phyloP scores from a whole-genome alignment of 768 basidiomycete species.

The Rhizopogon rudus region DNA sequence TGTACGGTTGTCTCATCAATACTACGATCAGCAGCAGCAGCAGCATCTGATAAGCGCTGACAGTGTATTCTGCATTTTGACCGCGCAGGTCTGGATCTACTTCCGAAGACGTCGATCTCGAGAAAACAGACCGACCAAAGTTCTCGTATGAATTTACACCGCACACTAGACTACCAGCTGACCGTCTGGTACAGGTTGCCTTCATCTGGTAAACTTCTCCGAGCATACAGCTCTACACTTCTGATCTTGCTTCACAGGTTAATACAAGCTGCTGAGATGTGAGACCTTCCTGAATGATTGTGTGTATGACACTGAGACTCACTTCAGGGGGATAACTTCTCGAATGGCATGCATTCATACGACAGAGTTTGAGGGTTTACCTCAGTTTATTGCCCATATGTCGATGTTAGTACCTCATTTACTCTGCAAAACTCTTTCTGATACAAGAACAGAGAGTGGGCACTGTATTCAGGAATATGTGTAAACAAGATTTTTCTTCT shows the following conservation, averaged over 20 bases:
- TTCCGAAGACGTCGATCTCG: background rate
- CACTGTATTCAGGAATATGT: background rate
- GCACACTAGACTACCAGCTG: background rate
- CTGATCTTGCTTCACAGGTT: background rate
- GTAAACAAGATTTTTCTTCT: background rate
- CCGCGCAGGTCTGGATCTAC: background rate
- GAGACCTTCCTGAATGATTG: background rate
- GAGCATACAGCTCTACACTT: background rate
- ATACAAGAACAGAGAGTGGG: background rate
- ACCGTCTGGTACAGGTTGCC: background rate
- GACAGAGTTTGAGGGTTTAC: background rate
- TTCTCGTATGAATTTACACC: background rate
- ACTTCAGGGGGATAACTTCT: background rate
- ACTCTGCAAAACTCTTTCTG: background rate
- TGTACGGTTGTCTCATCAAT: background rate
- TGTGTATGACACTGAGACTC: background rate
- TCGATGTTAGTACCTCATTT: background rate
- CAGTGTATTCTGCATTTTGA: background rate
- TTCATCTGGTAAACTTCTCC: background rate
- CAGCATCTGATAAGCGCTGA: background rate
- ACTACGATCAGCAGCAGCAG: too few relatives aligned
- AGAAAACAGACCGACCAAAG: background rate
- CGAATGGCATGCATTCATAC: background rate
- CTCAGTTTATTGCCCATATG: background rate
- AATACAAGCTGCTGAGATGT: background rate